phyloP scores from a whole-genome alignment of 306 rosid species.

The Quercus wislizeni region DNA sequence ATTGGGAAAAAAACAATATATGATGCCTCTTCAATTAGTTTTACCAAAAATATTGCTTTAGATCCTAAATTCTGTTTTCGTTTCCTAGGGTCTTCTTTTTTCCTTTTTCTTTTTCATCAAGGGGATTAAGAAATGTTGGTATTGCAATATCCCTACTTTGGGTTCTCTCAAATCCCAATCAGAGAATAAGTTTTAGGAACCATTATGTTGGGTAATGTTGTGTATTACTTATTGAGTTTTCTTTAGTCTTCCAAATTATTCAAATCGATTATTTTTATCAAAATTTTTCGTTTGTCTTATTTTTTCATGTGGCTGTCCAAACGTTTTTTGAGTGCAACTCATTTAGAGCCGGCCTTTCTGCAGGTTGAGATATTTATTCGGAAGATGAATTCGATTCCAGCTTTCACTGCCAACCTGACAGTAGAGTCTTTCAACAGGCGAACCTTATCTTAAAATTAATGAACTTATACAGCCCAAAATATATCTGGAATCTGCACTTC shows the following conservation, averaged over 20 bases:
- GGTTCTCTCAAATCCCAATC: neutral
- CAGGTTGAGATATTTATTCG: slow-evolving; percentile 89
- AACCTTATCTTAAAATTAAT: slow-evolving; percentile 53
- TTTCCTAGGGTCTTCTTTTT: neutral
- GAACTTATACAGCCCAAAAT: slow-evolving; percentile 6
- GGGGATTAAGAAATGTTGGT: neutral
- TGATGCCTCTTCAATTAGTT: neutral
- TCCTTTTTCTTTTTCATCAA: neutral
- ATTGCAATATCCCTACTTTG: neutral
- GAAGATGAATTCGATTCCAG: slow-evolving; percentile 93
- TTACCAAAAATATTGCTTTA: neutral
- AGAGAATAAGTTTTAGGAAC: neutral
- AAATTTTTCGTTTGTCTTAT: neutral
- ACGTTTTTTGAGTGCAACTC: slow-evolving; percentile 6
- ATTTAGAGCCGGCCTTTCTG: slow-evolving; percentile 16
- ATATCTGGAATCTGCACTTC: neutral
- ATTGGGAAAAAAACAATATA: neutral
- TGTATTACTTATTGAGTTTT: neutral
- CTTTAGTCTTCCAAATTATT: neutral
- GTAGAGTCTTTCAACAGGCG: slow-evolving; percentile 93
- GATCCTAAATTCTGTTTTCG: neutral
- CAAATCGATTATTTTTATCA: neutral
- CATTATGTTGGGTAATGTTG: neutral
- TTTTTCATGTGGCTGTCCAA: slow-evolving; percentile 11
- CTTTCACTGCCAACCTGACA: slow-evolving; percentile 93